Conservation (phyloP, 257 asterid genomes). For the Solanum chmielewskii region DNA sequence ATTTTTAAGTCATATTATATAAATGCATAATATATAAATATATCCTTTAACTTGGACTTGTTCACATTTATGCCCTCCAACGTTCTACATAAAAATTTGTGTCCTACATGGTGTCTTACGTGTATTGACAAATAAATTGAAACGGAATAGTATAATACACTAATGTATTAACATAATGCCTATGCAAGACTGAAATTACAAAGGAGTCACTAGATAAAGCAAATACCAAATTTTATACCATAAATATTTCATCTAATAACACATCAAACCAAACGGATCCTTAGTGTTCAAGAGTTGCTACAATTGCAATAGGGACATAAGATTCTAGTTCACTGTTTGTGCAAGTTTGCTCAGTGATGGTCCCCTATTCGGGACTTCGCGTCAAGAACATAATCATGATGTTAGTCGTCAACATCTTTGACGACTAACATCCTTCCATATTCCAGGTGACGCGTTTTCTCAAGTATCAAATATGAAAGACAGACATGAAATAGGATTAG, state of each 20-base stretch:
- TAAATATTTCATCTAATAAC: background rate
- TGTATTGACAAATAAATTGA: background rate
- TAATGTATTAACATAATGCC: background rate
- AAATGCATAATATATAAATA: too few relatives aligned
- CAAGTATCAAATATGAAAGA: background rate
- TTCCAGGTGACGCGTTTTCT: background rate
- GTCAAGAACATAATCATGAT: background rate
- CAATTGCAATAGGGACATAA: background rate
- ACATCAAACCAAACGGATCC: background rate
- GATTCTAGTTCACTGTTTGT: background rate
- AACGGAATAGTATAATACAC: background rate
- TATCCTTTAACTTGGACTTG: accelerated
- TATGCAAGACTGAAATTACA: background rate
- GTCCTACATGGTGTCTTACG: too few relatives aligned
- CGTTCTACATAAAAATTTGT: too few relatives aligned
- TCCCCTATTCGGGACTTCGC: background rate
- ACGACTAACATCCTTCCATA: background rate
- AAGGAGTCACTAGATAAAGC: background rate
- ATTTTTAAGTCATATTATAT: too few relatives aligned
- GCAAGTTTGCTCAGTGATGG: background rate
- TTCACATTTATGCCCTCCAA: too few relatives aligned
- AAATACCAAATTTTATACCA: background rate
- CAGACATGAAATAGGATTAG: background rate
- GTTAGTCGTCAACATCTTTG: background rate
- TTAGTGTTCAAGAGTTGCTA: background rate